phyloP scores from a whole-genome alignment of 805 yeast genomes.

The Priceomyces haplophilus region DNA sequence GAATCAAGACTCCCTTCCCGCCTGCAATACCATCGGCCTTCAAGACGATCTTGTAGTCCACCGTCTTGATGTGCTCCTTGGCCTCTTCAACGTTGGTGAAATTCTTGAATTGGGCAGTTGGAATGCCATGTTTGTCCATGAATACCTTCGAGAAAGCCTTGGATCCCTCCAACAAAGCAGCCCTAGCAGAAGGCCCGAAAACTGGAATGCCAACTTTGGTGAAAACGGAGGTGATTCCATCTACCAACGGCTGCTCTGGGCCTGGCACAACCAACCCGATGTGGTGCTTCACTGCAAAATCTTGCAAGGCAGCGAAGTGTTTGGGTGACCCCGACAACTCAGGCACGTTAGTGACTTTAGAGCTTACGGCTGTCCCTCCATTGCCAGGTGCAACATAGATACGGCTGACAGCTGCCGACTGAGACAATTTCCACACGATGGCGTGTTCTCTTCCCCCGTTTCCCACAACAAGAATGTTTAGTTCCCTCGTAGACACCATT shows the following conservation, averaged over 20 bases:
- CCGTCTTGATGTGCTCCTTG: slow-evolving; percentile 57
- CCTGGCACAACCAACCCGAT: slow-evolving; percentile 88
- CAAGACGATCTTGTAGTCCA: slow-evolving; percentile 77
- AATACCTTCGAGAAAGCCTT: slow-evolving; percentile 91
- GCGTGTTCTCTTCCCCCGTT: slow-evolving; percentile 99
- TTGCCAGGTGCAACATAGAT: slow-evolving; percentile 96
- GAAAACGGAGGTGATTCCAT: slow-evolving; percentile 78
- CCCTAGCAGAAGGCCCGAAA: slow-evolving; percentile 90
- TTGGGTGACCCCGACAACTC: slow-evolving; percentile 56
- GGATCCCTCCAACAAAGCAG: slow-evolving; percentile 95
- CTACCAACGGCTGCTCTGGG: slow-evolving; percentile 98
- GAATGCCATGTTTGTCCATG: slow-evolving; percentile 88
- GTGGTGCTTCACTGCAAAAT: slow-evolving; percentile 67
- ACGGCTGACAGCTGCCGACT: slow-evolving; percentile 66
- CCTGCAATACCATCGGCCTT: slow-evolving; percentile 99
- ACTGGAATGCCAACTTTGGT: slow-evolving; percentile 86
- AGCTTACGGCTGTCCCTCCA: slow-evolving; percentile 73
- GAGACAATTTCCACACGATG: slow-evolving; percentile 83
- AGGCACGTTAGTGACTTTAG: slow-evolving; percentile 66
- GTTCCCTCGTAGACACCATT: slow-evolving; percentile 11
- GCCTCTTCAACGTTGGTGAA: slow-evolving; percentile 79
- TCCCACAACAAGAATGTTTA: slow-evolving; percentile 81
- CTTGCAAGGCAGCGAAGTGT: slow-evolving; percentile 68
- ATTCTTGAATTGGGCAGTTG: slow-evolving; percentile 88
- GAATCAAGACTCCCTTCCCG: slow-evolving; percentile 97